Evolutionary conservation across 768 basidiomycete species (phyloP).

Genomic region (Panaeolus papilionaceus): DNA sequence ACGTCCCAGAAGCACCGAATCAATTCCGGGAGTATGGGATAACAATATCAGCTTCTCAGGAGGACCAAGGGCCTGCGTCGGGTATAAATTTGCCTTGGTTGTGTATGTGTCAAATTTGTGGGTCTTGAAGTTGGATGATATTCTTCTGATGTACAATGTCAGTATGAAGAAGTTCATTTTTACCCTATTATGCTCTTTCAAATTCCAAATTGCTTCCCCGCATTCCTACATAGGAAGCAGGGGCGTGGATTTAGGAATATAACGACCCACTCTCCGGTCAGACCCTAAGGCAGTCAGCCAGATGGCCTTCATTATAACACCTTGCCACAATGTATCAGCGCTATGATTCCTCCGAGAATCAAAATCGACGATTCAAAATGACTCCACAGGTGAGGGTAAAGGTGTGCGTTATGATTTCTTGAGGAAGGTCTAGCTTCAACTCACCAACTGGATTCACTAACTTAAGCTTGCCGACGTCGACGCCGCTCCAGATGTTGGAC

Average conservation of each 20-base stretch:
- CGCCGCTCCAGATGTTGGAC: too few species aligned
- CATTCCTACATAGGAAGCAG: constrained; percentile 38
- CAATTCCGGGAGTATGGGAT: constrained; percentile 64
- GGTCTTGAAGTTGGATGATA: too few species aligned
- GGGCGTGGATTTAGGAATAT: constrained; percentile 36
- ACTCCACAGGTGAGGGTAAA: too few species aligned
- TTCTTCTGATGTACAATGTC: background rate
- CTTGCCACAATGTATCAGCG: background rate
- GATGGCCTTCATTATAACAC: constrained; percentile 50
- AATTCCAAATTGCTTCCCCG: constrained; percentile 55
- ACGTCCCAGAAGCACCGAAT: constrained; percentile 44
- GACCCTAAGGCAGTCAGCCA: too few species aligned
- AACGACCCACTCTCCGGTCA: constrained; percentile 47
- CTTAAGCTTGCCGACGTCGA: too few species aligned
- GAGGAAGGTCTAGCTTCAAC: too few species aligned
- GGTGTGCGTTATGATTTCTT: too few species aligned
- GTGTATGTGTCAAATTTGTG: constrained; percentile 48
- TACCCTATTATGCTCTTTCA: constrained; percentile 41
- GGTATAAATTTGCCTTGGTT: constrained; percentile 64
- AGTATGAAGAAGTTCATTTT: constrained; percentile 39
- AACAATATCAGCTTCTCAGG: constrained; percentile 65
- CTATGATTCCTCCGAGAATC: too few species aligned
- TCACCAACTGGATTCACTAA: too few species aligned
- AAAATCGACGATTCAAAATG: too few species aligned
- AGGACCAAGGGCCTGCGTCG: constrained; percentile 67